A percentile compares a stretch with the other conserved stretches of the same genome.
phyloP scores from a whole-genome alignment of 495 filamentous ascomycete species.

The Xylaria sp. region DNA sequence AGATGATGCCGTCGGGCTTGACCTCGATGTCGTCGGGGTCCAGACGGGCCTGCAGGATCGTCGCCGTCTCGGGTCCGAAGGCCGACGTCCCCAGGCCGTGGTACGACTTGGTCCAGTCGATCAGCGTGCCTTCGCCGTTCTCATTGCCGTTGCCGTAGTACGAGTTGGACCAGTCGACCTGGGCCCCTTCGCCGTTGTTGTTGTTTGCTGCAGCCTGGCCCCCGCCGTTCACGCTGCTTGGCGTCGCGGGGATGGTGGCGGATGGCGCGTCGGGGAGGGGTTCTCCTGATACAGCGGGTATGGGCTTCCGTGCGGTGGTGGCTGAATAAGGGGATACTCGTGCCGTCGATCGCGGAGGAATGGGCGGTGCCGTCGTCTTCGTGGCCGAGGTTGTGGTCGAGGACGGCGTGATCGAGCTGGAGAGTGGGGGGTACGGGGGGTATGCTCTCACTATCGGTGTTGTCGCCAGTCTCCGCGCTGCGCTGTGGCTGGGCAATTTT shows the following conservation, averaged over 20 bases:
- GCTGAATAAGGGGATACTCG: neutral
- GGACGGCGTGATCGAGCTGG: neutral
- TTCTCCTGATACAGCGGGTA: constrained; percentile 32
- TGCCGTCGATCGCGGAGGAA: constrained; percentile 2
- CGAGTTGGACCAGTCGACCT: neutral
- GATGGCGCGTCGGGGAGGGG: constrained; percentile 24
- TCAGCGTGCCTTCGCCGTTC: constrained; percentile 41
- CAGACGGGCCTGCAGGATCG: constrained; percentile 72
- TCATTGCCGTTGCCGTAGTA: constrained; percentile 3
- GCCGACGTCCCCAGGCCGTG: constrained; percentile 80
- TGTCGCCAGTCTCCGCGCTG: constrained; percentile 27
- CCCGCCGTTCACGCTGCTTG: neutral
- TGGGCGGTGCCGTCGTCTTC: constrained; percentile 2
- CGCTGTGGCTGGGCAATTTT: neutral
- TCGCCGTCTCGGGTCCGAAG: constrained; percentile 77
- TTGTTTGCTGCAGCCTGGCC: too few species aligned
- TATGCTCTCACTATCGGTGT: constrained; percentile 30
- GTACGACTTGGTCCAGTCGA: constrained; percentile 95
- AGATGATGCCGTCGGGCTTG: constrained; percentile 95
- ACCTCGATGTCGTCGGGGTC: constrained; percentile 84
- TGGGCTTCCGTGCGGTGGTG: constrained; percentile 27
- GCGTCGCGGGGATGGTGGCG: neutral
- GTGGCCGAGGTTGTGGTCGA: neutral
- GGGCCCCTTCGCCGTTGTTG: neutral
- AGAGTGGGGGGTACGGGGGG: neutral